Conservation (phyloP, 2,329 filamentous ascomycete species). For the Colletotrichum lini region DNA sequence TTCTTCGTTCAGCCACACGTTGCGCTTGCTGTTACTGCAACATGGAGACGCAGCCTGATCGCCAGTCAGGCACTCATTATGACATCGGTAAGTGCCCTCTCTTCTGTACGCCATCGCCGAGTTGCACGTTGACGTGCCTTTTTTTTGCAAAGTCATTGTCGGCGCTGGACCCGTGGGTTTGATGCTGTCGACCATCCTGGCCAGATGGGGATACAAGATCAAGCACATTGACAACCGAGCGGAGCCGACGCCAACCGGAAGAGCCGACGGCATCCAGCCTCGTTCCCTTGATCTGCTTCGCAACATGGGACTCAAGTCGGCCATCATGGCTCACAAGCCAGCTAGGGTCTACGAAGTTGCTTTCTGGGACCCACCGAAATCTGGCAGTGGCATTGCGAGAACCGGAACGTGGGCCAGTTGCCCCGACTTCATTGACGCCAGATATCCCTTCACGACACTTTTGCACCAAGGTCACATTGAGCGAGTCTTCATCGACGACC, state of each 20-base stretch:
- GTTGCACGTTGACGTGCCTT: conserved; percentile 42
- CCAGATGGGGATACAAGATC: conserved; percentile 94
- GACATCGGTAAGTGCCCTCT: conserved; percentile 58
- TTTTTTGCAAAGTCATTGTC: conserved; percentile 79
- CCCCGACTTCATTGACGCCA: conserved; percentile 83
- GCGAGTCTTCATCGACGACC: conserved; percentile 76
- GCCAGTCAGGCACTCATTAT: conserved; percentile 50
- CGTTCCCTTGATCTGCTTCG: conserved; percentile 88
- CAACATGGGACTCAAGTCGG: conserved; percentile 90
- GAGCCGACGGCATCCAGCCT: conserved; percentile 93
- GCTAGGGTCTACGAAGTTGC: conserved; percentile 87
- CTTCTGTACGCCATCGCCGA: not conserved
- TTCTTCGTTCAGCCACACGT: not conserved
- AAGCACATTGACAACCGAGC: conserved; percentile 94
- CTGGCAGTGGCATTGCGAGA: conserved; percentile 71
- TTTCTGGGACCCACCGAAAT: conserved; percentile 77
- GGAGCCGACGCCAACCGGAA: conserved; percentile 86
- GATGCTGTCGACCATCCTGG: conserved; percentile 88
- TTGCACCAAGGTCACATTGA: conserved; percentile 82
- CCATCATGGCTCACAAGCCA: conserved; percentile 89
- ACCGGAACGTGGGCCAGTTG: conserved; percentile 89
- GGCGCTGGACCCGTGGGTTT: conserved; percentile 92
- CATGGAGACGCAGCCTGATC: conserved; percentile 39
- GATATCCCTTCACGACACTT: conserved; percentile 79
- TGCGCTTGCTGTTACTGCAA: not conserved